Evolutionary conservation across 306 rosid species (phyloP).

Genomic region (Lathyrus aphaca): DNA sequence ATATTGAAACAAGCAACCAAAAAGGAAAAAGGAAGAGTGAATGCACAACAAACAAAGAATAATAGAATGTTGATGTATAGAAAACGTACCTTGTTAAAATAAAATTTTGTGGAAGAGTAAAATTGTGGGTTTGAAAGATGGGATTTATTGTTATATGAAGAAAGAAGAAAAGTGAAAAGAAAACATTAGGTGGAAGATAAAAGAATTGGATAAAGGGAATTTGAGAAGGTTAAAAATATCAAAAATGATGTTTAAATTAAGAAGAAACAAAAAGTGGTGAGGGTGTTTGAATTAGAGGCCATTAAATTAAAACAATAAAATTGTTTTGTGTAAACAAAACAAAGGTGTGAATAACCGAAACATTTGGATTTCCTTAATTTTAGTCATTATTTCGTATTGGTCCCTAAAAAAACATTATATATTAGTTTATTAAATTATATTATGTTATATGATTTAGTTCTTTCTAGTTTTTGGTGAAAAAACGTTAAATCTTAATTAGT

Average conservation of each 20-base stretch:
- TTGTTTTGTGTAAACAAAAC: not conserved
- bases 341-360: slow-evolving; percentile 36
- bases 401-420: too few relatives aligned
- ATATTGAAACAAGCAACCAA: slow-evolving; percentile 29
- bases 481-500: too few relatives aligned
- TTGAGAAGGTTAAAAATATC: slow-evolving; percentile 34
- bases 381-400: too few relatives aligned
- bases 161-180: slow-evolving; percentile 28
- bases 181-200: slow-evolving; percentile 39
- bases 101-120: slow-evolving; percentile 52
- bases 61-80: slow-evolving; percentile 11
- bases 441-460: too few relatives aligned
- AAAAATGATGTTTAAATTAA: slow-evolving; percentile 44
- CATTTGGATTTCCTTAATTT: slow-evolving; percentile 32
- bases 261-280: slow-evolving; percentile 41
- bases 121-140: slow-evolving; percentile 34
- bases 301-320: slow-evolving; percentile 38
- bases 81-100: slow-evolving; percentile 66
- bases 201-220: slow-evolving; percentile 17
- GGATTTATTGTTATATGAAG: slow-evolving; percentile 38
- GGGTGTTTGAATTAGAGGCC: slow-evolving; percentile 41
- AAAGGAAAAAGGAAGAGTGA: slow-evolving; percentile 41
- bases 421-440: too few relatives aligned
- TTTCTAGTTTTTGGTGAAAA: too few relatives aligned
- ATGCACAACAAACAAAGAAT: slow-evolving; percentile 35